These are phyloP conservation scores for Lathyrus aphaca DNA, from an alignment of 306 rosid species.

Conservation along the genomic window DNA sequence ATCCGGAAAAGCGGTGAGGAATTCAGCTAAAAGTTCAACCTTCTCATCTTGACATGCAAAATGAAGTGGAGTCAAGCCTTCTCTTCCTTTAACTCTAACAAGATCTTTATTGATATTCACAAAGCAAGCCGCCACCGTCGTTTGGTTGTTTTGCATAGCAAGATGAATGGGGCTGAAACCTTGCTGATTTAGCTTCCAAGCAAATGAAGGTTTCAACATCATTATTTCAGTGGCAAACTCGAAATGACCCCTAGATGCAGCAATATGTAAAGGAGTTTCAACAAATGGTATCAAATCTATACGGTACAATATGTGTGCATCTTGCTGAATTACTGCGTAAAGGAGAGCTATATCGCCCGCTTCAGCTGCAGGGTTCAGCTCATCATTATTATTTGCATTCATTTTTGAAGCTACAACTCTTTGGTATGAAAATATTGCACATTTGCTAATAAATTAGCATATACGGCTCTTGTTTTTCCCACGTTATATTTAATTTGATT, in stretches of 20 bases:
- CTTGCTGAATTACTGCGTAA: neutral
- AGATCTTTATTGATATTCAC: neutral
- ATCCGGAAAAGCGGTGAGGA: neutral
- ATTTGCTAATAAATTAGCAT: no score
- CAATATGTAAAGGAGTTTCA: neutral
- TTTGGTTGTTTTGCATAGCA: neutral
- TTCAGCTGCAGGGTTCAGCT: neutral
- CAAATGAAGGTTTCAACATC: neutral
- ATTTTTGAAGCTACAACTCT: neutral
- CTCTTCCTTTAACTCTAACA: neutral
- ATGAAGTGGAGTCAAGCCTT: neutral
- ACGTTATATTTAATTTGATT: no score
- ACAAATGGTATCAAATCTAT: neutral
- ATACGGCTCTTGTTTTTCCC: no score
- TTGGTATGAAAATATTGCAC: no score
- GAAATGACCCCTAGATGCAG: neutral
- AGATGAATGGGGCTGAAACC: neutral
- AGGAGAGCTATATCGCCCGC: neutral
- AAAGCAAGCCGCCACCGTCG: fast-evolving
- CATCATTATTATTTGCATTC: neutral
- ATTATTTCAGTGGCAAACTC: neutral
- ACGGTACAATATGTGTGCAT: neutral
- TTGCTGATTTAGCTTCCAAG: neutral
- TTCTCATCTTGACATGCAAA: neutral
- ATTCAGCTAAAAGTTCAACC: neutral